Conservation (phyloP, 768 basidiomycete species). For the Mycena filopes region DNA sequence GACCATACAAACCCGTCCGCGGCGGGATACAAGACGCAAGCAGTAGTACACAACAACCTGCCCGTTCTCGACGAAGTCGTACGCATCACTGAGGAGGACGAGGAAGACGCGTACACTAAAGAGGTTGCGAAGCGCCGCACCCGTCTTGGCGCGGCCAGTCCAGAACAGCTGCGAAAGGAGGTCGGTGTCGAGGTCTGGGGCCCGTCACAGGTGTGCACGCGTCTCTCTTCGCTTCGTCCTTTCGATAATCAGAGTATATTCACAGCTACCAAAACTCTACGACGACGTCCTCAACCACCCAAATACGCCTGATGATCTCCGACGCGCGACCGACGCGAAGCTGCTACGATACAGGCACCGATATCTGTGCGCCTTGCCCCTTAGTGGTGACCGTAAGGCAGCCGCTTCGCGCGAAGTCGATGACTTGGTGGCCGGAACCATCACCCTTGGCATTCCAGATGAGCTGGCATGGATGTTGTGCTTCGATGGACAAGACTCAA, state of each 20-base stretch:
- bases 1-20: slow-evolving; percentile 81
- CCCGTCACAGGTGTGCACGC: slow-evolving; percentile 63
- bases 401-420: slow-evolving; percentile 71
- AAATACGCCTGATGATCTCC: slow-evolving; percentile 79
- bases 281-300: slow-evolving; percentile 86
- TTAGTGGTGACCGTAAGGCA: slow-evolving; percentile 52
- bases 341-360: slow-evolving; percentile 72
- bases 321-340: slow-evolving; percentile 81
- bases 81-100: slow-evolving; percentile 68
- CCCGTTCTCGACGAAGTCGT: slow-evolving; percentile 80
- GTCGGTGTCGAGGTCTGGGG: slow-evolving; percentile 74
- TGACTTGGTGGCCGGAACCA: slow-evolving; percentile 76
- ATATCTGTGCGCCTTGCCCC: slow-evolving; percentile 70
- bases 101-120: slow-evolving; percentile 63
- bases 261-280: slow-evolving; percentile 79
- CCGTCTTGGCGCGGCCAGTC: slow-evolving; percentile 74
- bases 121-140: slow-evolving; percentile 84
- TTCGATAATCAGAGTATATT: slow-evolving; percentile 12
- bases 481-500: slow-evolving; percentile 79
- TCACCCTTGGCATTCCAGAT: slow-evolving; percentile 81
- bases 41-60: slow-evolving; percentile 75
- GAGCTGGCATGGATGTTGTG: slow-evolving; percentile 84
- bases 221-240: not conserved
- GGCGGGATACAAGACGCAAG: slow-evolving; percentile 65
- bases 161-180: slow-evolving; percentile 68